Percentiles rank a stretch among this genome's conserved stretches.
phyloP scores from a whole-genome alignment of 2,329 filamentous ascomycete species.

The Alternaria hordeiaustralica region DNA sequence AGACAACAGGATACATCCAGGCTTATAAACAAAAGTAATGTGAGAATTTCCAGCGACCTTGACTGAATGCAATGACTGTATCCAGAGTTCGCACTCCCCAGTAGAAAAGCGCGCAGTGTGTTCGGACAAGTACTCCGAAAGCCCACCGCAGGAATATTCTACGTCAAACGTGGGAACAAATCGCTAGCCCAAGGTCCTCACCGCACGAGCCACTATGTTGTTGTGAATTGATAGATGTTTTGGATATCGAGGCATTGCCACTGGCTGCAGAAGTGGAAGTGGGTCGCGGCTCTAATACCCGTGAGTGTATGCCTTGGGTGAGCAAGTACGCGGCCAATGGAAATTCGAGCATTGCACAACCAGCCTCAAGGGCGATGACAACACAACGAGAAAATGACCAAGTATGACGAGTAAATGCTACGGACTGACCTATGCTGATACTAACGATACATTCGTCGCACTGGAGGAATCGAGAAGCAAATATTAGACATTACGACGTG shows the following conservation, averaged over 20 bases:
- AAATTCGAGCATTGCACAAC: not conserved
- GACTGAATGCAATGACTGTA: not conserved
- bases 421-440: not conserved
- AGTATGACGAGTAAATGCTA: not conserved
- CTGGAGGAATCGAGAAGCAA: not conserved
- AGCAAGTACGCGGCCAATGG: not conserved
- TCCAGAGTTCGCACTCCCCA: not conserved
- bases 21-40: not conserved
- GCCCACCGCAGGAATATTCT: not conserved
- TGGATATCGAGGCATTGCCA: not conserved
- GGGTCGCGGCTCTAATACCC: not conserved
- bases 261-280: not conserved
- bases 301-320: not conserved
- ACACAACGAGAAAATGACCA: not conserved
- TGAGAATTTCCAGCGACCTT: not conserved
- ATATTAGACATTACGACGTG: not conserved
- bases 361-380: not conserved
- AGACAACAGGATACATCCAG: not conserved
- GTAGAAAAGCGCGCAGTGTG: not conserved
- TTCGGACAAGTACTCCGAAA: not conserved
- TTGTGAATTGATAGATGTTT: not conserved
- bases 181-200: not conserved
- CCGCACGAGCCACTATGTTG: not conserved
- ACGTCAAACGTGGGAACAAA: not conserved
- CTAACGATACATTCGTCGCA: not conserved